phyloP scores from a whole-genome alignment of 2,329 filamentous ascomycete species.

The Niveomyces coronatus region DNA sequence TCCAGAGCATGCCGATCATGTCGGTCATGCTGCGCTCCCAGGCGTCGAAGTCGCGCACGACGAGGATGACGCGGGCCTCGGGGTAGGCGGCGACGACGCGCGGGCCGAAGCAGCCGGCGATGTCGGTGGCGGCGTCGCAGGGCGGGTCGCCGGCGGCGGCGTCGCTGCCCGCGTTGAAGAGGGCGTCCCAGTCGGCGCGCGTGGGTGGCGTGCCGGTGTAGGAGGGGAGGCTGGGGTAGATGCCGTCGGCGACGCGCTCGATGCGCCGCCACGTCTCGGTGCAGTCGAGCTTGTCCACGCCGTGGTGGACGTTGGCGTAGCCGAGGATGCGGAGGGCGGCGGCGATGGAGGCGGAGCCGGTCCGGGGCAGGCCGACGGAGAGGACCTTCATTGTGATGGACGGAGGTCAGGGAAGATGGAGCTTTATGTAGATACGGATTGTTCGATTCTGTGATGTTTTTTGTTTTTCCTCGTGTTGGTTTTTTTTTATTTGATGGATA shows the following conservation, averaged over 20 bases:
- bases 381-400: slow-evolving; percentile 23
- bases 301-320: slow-evolving; percentile 24
- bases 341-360: slow-evolving; percentile 24
- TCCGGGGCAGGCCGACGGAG: slow-evolving; percentile 21
- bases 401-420: too few species aligned
- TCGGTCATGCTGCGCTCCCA: slow-evolving; percentile 17
- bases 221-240: slow-evolving; percentile 16
- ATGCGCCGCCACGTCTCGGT: slow-evolving; percentile 17
- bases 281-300: slow-evolving; percentile 16
- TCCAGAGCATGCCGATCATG: slow-evolving; percentile 10
- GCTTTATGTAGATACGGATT: too few species aligned
- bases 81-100: slow-evolving; percentile 19
- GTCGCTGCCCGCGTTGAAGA: slow-evolving; percentile 18
- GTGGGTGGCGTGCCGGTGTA: slow-evolving; percentile 19
- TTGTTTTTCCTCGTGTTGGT: too few species aligned
- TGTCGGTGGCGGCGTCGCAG: slow-evolving; percentile 18
- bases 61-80: slow-evolving; percentile 20
- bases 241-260: slow-evolving; percentile 20
- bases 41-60: slow-evolving; percentile 18
- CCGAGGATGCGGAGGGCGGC: slow-evolving; percentile 22
- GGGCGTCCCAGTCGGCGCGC: slow-evolving; percentile 22
- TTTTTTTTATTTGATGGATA: too few species aligned
- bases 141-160: slow-evolving; percentile 17
- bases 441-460: too few species aligned
- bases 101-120: slow-evolving; percentile 15